Conservation (phyloP, 129 eudicot species). For the Escallonia herrerae region DNA sequence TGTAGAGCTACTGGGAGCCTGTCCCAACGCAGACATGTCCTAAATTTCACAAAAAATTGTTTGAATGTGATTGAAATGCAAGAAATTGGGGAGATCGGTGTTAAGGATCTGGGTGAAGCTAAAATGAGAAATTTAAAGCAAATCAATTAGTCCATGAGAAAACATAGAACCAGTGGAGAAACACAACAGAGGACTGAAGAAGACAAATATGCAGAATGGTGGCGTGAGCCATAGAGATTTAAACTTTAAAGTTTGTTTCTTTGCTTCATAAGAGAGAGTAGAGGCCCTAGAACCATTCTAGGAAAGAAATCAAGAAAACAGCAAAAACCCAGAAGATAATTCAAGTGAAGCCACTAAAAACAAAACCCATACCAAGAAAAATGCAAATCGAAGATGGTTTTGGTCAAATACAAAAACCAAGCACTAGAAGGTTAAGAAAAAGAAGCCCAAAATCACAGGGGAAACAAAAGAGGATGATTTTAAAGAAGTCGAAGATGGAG, state of each 20-base stretch:
- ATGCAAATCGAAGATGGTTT: too few relatives aligned
- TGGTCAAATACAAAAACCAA: too few relatives aligned
- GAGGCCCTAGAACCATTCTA: not conserved
- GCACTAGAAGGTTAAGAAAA: too few relatives aligned
- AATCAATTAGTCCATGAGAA: conserved; percentile 8
- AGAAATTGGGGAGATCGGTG: not conserved
- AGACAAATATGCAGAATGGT: conserved; percentile 11
- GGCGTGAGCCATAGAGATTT: conserved; percentile 4
- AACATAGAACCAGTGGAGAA: conserved; percentile 16
- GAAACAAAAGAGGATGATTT: too few relatives aligned
- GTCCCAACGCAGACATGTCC: not conserved
- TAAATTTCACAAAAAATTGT: too few relatives aligned
- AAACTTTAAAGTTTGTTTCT: not conserved
- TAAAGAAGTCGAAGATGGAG: too few relatives aligned
- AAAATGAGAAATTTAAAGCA: not conserved
- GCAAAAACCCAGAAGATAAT: not conserved
- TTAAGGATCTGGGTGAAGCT: not conserved
- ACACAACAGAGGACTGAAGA: conserved; percentile 19
- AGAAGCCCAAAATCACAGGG: too few relatives aligned
- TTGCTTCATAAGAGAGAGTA: not conserved
- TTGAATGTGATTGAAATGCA: not conserved
- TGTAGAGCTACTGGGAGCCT: not conserved
- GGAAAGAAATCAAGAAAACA: not conserved
- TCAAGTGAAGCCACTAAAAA: not conserved
- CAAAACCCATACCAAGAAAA: too few relatives aligned